Percentiles rank a stretch among this genome's conserved stretches.
phyloP scores from a whole-genome alignment of 345 rosid genomes.

The Lepidium aucheri region DNA sequence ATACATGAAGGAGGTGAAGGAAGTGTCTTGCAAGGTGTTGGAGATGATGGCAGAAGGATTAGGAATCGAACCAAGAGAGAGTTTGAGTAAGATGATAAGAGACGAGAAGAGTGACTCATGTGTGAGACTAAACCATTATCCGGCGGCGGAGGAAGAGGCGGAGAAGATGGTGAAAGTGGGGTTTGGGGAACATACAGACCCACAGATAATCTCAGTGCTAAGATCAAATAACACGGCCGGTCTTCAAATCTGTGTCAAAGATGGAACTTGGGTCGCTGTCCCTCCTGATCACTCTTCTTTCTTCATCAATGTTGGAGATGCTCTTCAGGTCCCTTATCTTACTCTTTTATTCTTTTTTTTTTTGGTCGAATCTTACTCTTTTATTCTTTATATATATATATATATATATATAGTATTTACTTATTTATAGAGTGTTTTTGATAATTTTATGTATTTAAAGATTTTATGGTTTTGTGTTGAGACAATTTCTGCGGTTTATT shows the following conservation, averaged over 20 bases:
- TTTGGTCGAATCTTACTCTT: too few relatives aligned
- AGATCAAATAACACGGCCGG: constrained; percentile 86
- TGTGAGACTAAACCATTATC: constrained; percentile 85
- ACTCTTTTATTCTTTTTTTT: too few relatives aligned
- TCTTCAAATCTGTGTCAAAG: constrained; percentile 63
- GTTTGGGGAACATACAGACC: constrained; percentile 93
- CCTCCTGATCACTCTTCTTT: constrained; percentile 78
- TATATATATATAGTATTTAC: too few relatives aligned
- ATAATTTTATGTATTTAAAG: neutral
- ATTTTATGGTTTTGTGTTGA: constrained; percentile 4
- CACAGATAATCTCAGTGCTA: constrained; percentile 78
- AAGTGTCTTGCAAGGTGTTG: constrained; percentile 56
- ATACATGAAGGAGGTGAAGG: constrained; percentile 52
- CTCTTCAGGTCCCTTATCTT: constrained; percentile 37
- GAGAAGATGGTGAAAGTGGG: constrained; percentile 36
- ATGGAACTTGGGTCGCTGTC: constrained; percentile 78
- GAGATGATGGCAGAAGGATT: constrained; percentile 69
- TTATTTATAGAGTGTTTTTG: neutral
- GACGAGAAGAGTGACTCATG: constrained; percentile 73
- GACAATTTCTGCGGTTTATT: neutral
- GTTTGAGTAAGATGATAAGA: constrained; percentile 58
- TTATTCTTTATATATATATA: too few relatives aligned
- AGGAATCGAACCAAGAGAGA: constrained; percentile 43
- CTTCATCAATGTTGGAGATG: constrained; percentile 91
- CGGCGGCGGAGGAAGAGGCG: constrained; percentile 38